phyloP scores from a whole-genome alignment of 2,329 filamentous ascomycete species.

The Cercospora canescens region DNA sequence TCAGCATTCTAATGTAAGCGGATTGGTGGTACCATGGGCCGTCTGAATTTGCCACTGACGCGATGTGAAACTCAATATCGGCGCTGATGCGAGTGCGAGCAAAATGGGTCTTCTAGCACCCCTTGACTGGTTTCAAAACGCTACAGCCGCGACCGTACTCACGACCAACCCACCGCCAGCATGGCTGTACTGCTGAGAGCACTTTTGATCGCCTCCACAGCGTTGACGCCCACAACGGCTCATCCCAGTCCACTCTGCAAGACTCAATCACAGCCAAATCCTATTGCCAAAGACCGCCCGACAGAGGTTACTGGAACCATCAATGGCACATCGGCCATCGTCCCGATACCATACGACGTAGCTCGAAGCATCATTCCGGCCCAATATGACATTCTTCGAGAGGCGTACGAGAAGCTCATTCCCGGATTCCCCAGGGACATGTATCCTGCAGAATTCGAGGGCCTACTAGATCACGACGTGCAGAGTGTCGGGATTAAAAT shows the following conservation, averaged over 20 bases:
- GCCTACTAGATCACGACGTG: slow-evolving; percentile 16
- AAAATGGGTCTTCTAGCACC: neutral
- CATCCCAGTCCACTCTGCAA: slow-evolving; percentile 2
- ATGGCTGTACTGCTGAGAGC: neutral
- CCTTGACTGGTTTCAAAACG: neutral
- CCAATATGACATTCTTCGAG: slow-evolving; percentile 17
- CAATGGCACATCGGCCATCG: slow-evolving; percentile 21
- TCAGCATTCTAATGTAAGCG: too few relatives aligned
- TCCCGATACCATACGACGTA: slow-evolving; percentile 17
- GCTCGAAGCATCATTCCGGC: slow-evolving; percentile 17
- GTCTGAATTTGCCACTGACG: neutral
- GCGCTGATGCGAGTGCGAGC: neutral
- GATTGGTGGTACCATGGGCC: too few relatives aligned
- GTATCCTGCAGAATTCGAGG: slow-evolving; percentile 18
- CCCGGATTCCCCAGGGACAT: slow-evolving; percentile 15
- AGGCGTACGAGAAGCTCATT: slow-evolving; percentile 15
- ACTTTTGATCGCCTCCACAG: neutral
- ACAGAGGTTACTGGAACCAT: slow-evolving; percentile 19
- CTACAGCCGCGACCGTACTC: neutral
- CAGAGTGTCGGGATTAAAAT: slow-evolving; percentile 7
- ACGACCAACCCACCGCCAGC: neutral
- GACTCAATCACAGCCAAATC: slow-evolving; percentile 19
- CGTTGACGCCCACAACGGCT: neutral
- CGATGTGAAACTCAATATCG: neutral
- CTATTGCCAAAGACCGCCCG: slow-evolving; percentile 12